Evolutionary conservation across 2,329 filamentous ascomycete genomes (phyloP), one percentile per base, ranked within the genome.

Genomic region (Colletotrichum liriopes): DNA sequence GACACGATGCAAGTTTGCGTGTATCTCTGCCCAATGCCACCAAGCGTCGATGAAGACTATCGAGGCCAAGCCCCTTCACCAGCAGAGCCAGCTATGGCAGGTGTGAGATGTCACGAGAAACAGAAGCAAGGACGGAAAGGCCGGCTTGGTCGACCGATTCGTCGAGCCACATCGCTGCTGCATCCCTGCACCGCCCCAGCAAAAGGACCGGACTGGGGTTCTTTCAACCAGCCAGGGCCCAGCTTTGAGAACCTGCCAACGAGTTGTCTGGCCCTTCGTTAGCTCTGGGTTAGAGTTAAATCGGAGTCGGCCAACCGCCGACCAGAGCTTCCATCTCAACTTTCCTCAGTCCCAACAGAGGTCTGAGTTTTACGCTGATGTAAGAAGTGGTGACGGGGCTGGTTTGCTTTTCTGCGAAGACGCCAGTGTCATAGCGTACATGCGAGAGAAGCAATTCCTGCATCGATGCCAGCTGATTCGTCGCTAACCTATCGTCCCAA

Each of bases 71-170:
- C 23, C 43, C 7, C 39, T 43, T 45, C 39, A 23, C 26, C 23
- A 58, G 41, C 56, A 9, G 11, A 26, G n/a, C 4, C n/a, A 26
- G 55, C 55, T 23, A 18, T 2, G 32, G 18, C n/a, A 12, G 6
- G 35, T 4, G 43, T 59, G 12, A 32, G 11, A 37, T 26, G 65
- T 39, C 26, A 43, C 9, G 43, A 58, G 35, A 14, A 32, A 23
- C 45, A 26, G 35, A 63, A 9, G 35, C 23, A 26, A 26, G 18
- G 8, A 16, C 29, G 37, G 26, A 60, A 20, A 12, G 43, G 59
- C 37, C 52, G 68, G 69, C 51, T 64, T 54, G 65, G 23, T 64
- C 69, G 69, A 59, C 65, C 65, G 52, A 72, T 72, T 68, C 59
- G 65, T 69, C 51, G 54, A 60, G 65, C 45, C 43, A 60, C 52